Evolutionary conservation across 371 early-diverging fungal genomes (phyloP).

Genomic region (Funneliformis caledonium): DNA sequence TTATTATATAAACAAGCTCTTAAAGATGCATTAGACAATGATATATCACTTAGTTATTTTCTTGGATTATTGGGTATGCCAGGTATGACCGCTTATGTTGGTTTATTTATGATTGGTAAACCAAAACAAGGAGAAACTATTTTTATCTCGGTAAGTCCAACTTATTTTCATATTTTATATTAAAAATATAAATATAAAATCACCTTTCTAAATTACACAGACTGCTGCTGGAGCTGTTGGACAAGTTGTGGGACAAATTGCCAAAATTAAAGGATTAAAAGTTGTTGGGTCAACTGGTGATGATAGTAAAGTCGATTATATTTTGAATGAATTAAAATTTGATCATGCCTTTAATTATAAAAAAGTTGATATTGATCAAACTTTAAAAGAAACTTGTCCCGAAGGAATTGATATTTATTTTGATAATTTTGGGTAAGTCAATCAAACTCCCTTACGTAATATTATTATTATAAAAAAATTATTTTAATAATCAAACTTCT

Average conservation of each 20-base stretch:
- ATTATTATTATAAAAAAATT: background rate
- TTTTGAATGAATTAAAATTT: constrained; percentile 61
- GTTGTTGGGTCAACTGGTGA: constrained; percentile 72
- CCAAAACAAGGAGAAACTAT: constrained; percentile 73
- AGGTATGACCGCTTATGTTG: constrained; percentile 70
- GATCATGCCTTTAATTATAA: constrained; percentile 80
- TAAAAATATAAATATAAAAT: too few species aligned
- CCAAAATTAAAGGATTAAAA: constrained; percentile 62
- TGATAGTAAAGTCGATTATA: constrained; percentile 70
- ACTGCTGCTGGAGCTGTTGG: constrained; percentile 59
- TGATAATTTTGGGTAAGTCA: constrained; percentile 64
- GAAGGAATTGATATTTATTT: constrained; percentile 74
- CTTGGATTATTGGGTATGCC: constrained; percentile 58
- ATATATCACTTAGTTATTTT: constrained; percentile 13
- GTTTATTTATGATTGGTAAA: constrained; percentile 54
- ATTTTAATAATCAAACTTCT: constrained; percentile 36
- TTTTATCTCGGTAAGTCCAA: constrained; percentile 52
- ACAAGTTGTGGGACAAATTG: constrained; percentile 71
- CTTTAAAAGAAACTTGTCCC: constrained; percentile 56
- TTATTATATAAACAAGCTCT: too few species aligned
- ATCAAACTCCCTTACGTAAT: background rate
- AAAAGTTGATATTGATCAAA: constrained; percentile 41
- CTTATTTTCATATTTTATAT: too few species aligned
- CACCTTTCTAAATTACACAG: background rate
- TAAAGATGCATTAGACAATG: too few species aligned